phyloP scores from a whole-genome alignment of 2,329 filamentous ascomycete species.

The Pseudogymnoascus sp. region DNA sequence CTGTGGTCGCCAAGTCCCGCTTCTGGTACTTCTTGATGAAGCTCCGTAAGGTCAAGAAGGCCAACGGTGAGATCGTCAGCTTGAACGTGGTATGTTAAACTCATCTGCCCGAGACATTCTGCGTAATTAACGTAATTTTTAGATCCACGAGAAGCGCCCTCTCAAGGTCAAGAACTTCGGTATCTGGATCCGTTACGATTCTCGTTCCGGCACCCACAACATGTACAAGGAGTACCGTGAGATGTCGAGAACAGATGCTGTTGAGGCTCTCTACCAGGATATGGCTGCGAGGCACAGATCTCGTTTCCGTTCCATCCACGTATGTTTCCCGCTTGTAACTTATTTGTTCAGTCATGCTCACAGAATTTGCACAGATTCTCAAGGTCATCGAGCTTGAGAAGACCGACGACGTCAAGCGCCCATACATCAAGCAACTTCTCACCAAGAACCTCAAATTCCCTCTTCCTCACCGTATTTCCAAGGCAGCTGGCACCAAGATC shows the following conservation, averaged over 20 bases:
- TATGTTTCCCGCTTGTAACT: slow-evolving; percentile 44
- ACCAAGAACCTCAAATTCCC: slow-evolving; percentile 95
- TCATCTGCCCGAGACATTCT: slow-evolving; percentile 1
- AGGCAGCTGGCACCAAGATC: slow-evolving; percentile 76
- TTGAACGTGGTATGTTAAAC: slow-evolving; percentile 74
- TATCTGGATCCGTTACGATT: slow-evolving; percentile 99
- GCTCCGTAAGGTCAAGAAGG: slow-evolving; percentile 99
- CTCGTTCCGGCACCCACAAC: slow-evolving; percentile 99
- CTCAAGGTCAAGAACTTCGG: slow-evolving; percentile 99
- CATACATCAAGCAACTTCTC: slow-evolving; percentile 98
- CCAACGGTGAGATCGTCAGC: slow-evolving; percentile 97
- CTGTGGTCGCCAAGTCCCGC: slow-evolving; percentile 97
- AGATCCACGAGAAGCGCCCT: slow-evolving; percentile 99
- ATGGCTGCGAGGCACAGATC: slow-evolving; percentile 98
- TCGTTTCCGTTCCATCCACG: slow-evolving; percentile 97
- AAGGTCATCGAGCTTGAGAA: slow-evolving; percentile 97
- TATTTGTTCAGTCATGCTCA: slow-evolving; percentile 8
- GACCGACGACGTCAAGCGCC: slow-evolving; percentile 87
- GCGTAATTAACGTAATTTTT: slow-evolving; percentile 14
- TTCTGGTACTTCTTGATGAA: slow-evolving; percentile 99
- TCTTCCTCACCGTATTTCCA: slow-evolving; percentile 90
- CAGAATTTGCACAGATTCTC: slow-evolving; percentile 60
- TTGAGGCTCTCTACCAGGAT: slow-evolving; percentile 97
- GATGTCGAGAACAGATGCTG: slow-evolving; percentile 90
- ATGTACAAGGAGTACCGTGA: slow-evolving; percentile 99